Evolutionary conservation across 2,329 filamentous ascomycete genomes (phyloP).

Genomic region (Aspergillus quadricinctus): DNA sequence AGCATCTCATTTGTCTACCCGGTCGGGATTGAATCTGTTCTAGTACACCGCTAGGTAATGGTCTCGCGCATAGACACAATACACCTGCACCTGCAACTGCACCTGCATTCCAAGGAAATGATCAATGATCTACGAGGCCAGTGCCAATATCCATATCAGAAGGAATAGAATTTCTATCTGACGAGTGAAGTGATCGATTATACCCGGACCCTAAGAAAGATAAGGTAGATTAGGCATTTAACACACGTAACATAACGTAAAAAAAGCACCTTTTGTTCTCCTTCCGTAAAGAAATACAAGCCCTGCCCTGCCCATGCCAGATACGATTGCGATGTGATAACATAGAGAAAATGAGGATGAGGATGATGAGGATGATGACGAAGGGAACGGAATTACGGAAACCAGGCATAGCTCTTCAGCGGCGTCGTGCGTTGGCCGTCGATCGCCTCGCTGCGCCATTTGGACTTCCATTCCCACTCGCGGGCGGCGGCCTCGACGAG

Average conservation of each 20-base stretch:
- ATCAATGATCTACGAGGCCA: background rate
- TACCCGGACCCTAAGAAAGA: background rate
- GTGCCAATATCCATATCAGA: background rate
- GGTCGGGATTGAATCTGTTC: background rate
- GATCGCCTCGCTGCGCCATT: constrained; percentile 66
- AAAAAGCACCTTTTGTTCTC: constrained; percentile 1
- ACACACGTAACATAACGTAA: background rate
- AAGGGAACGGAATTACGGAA: constrained; percentile 23
- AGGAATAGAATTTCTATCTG: background rate
- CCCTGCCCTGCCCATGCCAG: constrained; percentile 13
- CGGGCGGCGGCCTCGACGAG: constrained; percentile 63
- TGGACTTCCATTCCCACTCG: constrained; percentile 68
- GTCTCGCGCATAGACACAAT: background rate
- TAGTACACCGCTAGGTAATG: background rate
- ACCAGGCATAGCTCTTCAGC: constrained; percentile 39
- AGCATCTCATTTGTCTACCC: constrained; percentile 7
- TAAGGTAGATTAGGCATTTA: background rate
- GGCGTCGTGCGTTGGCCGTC: constrained; percentile 41
- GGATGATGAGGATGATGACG: background rate
- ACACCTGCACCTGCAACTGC: background rate
- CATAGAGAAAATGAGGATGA: constrained; percentile 4
- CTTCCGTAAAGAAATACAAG: background rate
- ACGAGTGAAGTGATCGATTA: background rate
- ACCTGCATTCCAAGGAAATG: background rate
- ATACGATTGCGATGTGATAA: constrained; percentile 2